Base-by-base conservation (phyloP, 2,329 filamentous ascomycete genomes). In the Penicillium glabrum region DNA sequence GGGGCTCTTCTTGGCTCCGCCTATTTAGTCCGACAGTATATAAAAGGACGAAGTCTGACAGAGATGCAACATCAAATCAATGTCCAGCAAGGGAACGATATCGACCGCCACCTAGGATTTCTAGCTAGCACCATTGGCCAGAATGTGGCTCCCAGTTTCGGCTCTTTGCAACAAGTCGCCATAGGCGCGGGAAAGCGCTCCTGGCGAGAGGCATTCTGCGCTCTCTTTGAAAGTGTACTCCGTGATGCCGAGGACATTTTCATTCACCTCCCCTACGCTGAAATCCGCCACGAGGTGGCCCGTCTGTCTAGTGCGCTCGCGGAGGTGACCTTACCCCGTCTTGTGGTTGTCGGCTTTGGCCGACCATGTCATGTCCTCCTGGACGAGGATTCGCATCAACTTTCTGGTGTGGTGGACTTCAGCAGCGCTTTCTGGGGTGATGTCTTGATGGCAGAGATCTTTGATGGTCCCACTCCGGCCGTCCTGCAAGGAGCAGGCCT, bases 191-290 rank as follows among this genome's bases (percentile, higher is more conserved):
- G 82, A 16, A 76, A 69, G 54, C 64, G 61, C n/a, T 79, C 79
- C 3, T 86, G 84, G 84, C 73, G 75, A 52, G 77, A 81, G 54
- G 80, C 79, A 13, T 86, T 86, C 61, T 69, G 78, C 24, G 63
- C 67, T 6, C 74, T 86, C 39, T 71, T 86, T 21, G 83, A 86
- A 65, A 72, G 77, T 11, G 71, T 80, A 9, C 71, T 86, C 24
- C 81, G 82, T 16, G 83, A 86, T 62, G 81, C 79, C 16, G 84
- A 86, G 65, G 83, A 86, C 56, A 81, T 82, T 69, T 79, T 85
- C 13, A 77, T 86, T 61, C 81, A 79, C 56, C 66, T 86, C 7
- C 83, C 83, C 0, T 86, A 85, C 62, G 76, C 80, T 10, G 77
- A 79, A 52, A 80, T 86, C 55, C 78, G 83, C 33, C 75, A 79